phyloP scores from a whole-genome alignment of 192 early-diverging fungal genomes.

The Dispira simplex region DNA sequence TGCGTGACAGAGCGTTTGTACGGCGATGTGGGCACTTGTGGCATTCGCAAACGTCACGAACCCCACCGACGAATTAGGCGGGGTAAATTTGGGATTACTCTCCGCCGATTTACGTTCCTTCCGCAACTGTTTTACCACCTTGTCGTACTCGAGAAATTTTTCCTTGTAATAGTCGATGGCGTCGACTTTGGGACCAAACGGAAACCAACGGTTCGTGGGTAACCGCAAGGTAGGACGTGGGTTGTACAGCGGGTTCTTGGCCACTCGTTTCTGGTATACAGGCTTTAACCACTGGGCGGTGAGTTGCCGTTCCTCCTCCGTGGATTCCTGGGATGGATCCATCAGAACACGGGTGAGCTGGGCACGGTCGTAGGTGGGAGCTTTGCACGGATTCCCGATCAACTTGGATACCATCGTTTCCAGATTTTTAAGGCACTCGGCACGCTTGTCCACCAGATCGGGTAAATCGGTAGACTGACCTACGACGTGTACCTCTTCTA shows the following conservation, averaged over 20 bases:
- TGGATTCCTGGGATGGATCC: constrained; percentile 13
- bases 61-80: constrained; percentile 34
- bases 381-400: constrained; percentile 53
- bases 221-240: constrained; percentile 23
- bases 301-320: constrained; percentile 16
- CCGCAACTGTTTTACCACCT: constrained; percentile 26
- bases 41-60: constrained; percentile 68
- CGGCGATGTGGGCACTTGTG: constrained; percentile 47
- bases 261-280: constrained; percentile 1
- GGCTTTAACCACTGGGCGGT: constrained; percentile 21
- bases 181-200: constrained; percentile 45
- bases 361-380: constrained; percentile 42
- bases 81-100: constrained; percentile 3
- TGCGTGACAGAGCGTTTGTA: constrained; percentile 46
- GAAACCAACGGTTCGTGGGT: constrained; percentile 20
- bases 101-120: constrained; percentile 17
- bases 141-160: constrained; percentile 36
- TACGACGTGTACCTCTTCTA: constrained; percentile 47
- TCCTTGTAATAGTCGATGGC: constrained; percentile 44
- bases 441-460: constrained; percentile 34
- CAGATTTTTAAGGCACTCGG: constrained; percentile 30
- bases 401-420: constrained; percentile 38
- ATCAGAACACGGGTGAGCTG: constrained; percentile 15
- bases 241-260: not conserved
- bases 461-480: constrained; percentile 39